These are phyloP conservation scores for Saposhnikovia divaricata DNA, from an alignment of 129 eudicot species.

Conservation along the genomic window DNA sequence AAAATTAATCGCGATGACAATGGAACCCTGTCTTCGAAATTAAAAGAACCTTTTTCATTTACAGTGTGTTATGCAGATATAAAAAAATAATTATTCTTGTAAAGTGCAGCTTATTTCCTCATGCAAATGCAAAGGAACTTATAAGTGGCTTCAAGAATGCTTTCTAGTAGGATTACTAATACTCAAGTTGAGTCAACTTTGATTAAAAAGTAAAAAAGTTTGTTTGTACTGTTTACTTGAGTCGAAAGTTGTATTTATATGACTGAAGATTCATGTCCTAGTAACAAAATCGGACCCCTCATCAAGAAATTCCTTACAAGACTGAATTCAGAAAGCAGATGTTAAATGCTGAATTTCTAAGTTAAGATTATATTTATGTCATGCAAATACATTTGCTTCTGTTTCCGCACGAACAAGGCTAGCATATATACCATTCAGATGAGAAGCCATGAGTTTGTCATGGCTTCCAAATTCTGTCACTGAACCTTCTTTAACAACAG, in stretches of 20 bases:
- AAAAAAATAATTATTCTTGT: not conserved
- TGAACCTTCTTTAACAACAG: conserved; percentile 56
- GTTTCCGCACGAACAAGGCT: conserved; percentile 71
- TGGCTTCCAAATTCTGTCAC: conserved; percentile 71
- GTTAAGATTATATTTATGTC: conserved; percentile 5
- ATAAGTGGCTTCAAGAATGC: not conserved
- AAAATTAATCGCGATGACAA: not conserved
- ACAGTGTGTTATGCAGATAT: not conserved
- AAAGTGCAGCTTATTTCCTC: not conserved
- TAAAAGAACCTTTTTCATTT: not conserved
- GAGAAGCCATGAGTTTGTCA: conserved; percentile 57
- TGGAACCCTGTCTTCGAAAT: not conserved
- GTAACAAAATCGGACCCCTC: conserved; percentile 2
- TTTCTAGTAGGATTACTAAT: not conserved
- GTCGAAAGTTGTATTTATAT: not conserved
- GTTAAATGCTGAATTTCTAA: not conserved
- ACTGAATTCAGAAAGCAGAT: not conserved
- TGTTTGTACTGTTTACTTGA: not conserved
- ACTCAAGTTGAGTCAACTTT: not conserved
- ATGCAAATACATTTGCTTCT: conserved; percentile 74
- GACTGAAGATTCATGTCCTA: not conserved
- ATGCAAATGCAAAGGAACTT: not conserved
- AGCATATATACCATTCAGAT: conserved; percentile 58
- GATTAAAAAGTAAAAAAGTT: not conserved
- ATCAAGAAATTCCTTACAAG: not conserved